Evolutionary conservation across 2,329 filamentous ascomycete genomes (phyloP).

Genomic region (Dryadomyces quercus-mongolicae): DNA sequence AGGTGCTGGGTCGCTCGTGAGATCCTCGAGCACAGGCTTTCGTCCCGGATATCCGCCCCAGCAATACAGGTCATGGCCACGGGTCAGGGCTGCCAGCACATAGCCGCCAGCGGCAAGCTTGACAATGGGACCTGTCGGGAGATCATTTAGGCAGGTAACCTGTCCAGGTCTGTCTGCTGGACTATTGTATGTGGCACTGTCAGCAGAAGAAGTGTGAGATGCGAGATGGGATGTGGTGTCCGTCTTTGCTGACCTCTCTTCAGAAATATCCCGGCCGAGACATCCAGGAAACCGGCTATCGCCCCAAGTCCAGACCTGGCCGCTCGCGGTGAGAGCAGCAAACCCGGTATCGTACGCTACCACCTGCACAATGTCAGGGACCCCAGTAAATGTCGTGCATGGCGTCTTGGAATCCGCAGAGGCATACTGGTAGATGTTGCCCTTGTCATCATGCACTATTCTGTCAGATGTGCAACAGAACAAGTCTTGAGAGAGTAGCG

Average conservation of each 20-base stretch:
- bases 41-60: slow-evolving; percentile 40
- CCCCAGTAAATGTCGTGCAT: slow-evolving; percentile 12
- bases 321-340: slow-evolving; percentile 28
- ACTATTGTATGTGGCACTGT: slow-evolving; percentile 18
- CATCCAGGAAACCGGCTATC: slow-evolving; percentile 45
- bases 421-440: slow-evolving; percentile 18
- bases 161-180: slow-evolving; percentile 32
- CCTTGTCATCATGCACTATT: slow-evolving; percentile 15
- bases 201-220: no score
- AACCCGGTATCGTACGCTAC: slow-evolving; percentile 38
- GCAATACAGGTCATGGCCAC: slow-evolving; percentile 44
- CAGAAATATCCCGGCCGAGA: slow-evolving; percentile 37
- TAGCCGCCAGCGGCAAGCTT: slow-evolving; percentile 47
- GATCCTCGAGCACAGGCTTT: slow-evolving; percentile 12
- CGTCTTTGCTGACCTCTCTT: slow-evolving; percentile 19
- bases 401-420: slow-evolving; percentile 2
- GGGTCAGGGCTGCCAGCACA: slow-evolving; percentile 43
- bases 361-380: slow-evolving; percentile 25
- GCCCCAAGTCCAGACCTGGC: slow-evolving; percentile 40
- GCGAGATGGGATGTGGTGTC: no score
- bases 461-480: slow-evolving; percentile 7
- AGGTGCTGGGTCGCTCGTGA: slow-evolving; percentile 26
- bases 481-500: not conserved
- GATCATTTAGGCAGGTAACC: slow-evolving; percentile 36
- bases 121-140: slow-evolving; percentile 37